Evolutionary conservation across 768 basidiomycete species (phyloP).

Genomic region (Agrocybe pediades): DNA sequence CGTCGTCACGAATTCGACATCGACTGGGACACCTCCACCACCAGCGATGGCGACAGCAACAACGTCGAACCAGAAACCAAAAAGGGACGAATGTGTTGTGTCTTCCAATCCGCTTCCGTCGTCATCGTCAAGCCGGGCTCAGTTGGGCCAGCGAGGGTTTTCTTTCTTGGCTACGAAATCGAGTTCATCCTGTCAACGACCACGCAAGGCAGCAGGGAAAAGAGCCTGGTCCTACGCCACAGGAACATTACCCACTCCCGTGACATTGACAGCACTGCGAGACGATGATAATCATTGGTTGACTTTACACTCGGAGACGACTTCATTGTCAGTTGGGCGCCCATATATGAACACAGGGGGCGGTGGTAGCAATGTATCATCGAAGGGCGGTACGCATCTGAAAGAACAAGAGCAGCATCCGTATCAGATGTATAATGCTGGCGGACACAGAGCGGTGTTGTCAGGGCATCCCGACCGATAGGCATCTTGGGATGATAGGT

Average conservation of each 20-base stretch:
- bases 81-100: conserved; percentile 9
- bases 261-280: conserved; percentile 44
- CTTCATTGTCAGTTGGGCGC: conserved; percentile 13
- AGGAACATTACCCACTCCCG: conserved; percentile 65
- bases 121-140: conserved; percentile 13
- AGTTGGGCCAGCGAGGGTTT: conserved; percentile 16
- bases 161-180: too few relatives aligned
- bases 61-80: too few relatives aligned
- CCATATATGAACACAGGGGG: conserved; percentile 10
- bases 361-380: conserved; percentile 21
- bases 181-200: conserved; percentile 2
- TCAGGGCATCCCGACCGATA: conserved; percentile 67
- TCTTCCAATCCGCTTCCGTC: conserved; percentile 18
- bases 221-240: conserved; percentile 27
- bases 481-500: too few relatives aligned
- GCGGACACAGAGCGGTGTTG: conserved; percentile 86
- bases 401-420: conserved; percentile 5
- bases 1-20: conserved; percentile 44
- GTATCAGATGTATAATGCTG: conserved; percentile 67
- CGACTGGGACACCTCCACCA: conserved; percentile 10
- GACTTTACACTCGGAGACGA: too few relatives aligned
- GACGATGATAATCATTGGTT: conserved; percentile 10
- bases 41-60: too few relatives aligned
- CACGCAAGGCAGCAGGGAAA: conserved; percentile 24
- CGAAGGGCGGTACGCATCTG: conserved; percentile 19